Evolutionary conservation across 78 protist genomes (phyloP).

Genomic region (Planoprotostelium fungivorum): DNA sequence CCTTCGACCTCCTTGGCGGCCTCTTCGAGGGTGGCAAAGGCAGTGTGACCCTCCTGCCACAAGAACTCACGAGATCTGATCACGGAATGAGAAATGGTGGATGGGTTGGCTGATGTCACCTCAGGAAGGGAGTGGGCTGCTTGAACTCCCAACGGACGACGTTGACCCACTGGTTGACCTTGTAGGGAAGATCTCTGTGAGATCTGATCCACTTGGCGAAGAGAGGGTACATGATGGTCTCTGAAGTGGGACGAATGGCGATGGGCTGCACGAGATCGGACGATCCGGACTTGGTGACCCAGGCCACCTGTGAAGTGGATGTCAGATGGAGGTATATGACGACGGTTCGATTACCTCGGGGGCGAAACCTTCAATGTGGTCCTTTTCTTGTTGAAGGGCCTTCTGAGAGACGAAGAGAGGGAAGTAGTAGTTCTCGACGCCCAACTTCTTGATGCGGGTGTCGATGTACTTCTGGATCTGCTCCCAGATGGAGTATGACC

Average conservation of each 20-base stretch:
- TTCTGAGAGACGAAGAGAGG: constrained; percentile 92
- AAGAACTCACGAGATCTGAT: constrained; percentile 92
- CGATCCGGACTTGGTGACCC: constrained; percentile 95
- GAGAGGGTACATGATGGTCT: constrained; percentile 96
- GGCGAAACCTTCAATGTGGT: constrained; percentile 91
- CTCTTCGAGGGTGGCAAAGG: constrained; percentile 75
- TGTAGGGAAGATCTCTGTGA: constrained; percentile 96
- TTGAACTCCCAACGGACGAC: constrained; percentile 99
- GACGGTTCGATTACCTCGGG: constrained; percentile 59
- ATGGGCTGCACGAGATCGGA: constrained; percentile 84
- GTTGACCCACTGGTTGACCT: constrained; percentile 92
- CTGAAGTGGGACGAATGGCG: constrained; percentile 97
- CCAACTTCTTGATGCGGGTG: constrained; percentile 61
- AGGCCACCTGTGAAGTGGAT: constrained; percentile 88
- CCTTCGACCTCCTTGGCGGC: constrained; percentile 84
- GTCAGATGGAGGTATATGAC: background rate
- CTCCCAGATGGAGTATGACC: constrained; percentile 88
- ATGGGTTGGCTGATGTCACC: background rate
- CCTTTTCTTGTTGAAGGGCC: constrained; percentile 72
- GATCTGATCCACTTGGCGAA: constrained; percentile 91
- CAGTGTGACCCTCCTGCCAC: constrained; percentile 99
- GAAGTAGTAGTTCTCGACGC: constrained; percentile 92
- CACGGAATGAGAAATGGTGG: constrained; percentile 9
- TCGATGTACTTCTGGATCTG: constrained; percentile 64
- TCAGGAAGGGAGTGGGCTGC: constrained; percentile 95